Evolutionary conservation across 1,284 basidiomycete species (phyloP), one percentile per base, ranked within the genome.

Genomic region (Pseudozyma tsukubaensis): DNA sequence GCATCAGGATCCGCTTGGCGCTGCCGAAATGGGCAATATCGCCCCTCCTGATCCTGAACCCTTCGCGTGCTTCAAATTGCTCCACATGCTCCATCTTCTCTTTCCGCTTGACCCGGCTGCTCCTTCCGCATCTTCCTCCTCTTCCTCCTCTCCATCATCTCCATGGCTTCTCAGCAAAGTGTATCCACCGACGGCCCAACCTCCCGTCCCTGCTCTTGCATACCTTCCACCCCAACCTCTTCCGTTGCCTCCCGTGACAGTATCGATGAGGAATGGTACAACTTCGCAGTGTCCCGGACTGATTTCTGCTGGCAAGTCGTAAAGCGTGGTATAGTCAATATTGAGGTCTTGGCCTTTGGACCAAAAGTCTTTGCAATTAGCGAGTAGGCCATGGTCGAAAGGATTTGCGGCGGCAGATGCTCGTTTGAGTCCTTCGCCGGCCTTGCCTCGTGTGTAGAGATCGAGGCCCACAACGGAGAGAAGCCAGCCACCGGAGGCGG

Each of bases 321-420:
- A 97, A 82, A 99, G 83, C 70, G 88, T 87, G 48, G 91, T 91
- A 85, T 98, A 99, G 84, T 96, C 91, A 29, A 99, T 90, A 1
- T 92, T 93, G 6, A 97, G 86, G 85, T 93, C 91, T 64, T 88
- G 87, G 19, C 94, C 94, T 54, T 89, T 89, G 48, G 90, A 90
- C 96, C 96, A 99, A 84, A 99, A 99, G 86, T 99, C 96, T 47
- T 70, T 58, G 85, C 97, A 99, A 85, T 99, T 99, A 77, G 89
- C 88, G 14, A 91, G 83, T 13, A 92, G 52, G 2, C 96, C 96
- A 24, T 92, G 81, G 86, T 97, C 93, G 85, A 99, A 99, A 42
- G 97, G 97, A 85, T 99, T 99, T 54, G 88, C 88, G 19, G 91
- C 91, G 69, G 88, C 89, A n/a, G 16, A 62, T 16, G 89, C 86